Base-by-base conservation (phyloP, 257 asterid species). In the Lavandula angustifolia region DNA sequence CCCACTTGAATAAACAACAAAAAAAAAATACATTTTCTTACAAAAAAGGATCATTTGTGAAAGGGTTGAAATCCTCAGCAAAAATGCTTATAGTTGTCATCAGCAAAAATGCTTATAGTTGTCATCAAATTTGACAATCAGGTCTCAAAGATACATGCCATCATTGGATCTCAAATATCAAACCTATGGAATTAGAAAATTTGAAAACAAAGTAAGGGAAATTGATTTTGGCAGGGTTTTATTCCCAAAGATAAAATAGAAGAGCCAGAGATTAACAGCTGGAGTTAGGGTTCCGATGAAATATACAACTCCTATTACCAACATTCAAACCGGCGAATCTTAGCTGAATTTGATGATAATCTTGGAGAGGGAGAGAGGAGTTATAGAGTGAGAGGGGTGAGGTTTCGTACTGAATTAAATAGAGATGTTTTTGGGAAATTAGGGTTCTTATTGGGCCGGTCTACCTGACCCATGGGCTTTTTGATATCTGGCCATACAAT, bases 121-220 rank as follows among this genome's bases (percentile, higher is more conserved):
- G 89, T 77, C 96, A 85, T 90, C 97, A 85, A 85, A 69, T 67
- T 42, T 64, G 80, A 85, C 79, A 77, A 80, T 90, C 97, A 90
- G 97, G 95, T 90, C 97, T 90, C 97, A 90, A 90, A 90, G 97
- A 87, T 90, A 18, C 83, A 83, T 83, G 85, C 87, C 97, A 90
- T 90, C 97, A 90, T 54, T 3, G 95, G 95, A 85, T 70, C 38
- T n/a, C 5, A 42, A 14, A 42, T 22, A 51, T 4, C 9, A 6
- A 29, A 10, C 3, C 7, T 27, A 6, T 6, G 53, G 7, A 31
- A 3, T 2, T 2, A 22, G 3, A n/a, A 40, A 16, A 0, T 44
- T 43, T 0, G 1, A 57, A 18, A 42, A 42, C 11, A 22, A 3
- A 14, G 0, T 0, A 3, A 35, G 6, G 9, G 17, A 62, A 5